Evolutionary conservation across 2,329 filamentous ascomycete genomes (phyloP), one percentile per base, ranked within the genome.

Genomic region (Falciphora oryzae): DNA sequence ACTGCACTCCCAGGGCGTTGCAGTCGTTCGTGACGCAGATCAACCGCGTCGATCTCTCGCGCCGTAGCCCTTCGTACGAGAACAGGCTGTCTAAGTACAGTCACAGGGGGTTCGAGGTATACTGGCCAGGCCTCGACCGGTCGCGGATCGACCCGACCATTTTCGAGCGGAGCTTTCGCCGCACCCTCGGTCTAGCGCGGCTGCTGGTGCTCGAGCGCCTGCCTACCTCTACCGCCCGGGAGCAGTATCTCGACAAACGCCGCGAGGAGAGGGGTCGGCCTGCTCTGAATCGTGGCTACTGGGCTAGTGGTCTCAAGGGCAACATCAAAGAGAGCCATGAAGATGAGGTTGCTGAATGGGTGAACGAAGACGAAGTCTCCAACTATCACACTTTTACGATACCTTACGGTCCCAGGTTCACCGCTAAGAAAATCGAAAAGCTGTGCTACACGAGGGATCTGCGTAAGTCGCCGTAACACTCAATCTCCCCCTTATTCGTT

Each of bases 41-140:
- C 72, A 96, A 96, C 70, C 88, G 88, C 3, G 82, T 96, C 66
- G 92, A 96, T 71, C 81, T 96, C 50, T 88, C 85, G 4, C 85
- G 92, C 27, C 86, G 92, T 57, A 94, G 90, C 25, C 91, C 92
- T 0, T 95, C 91, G 0, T 96, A 96, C 69, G 92, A 96, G 72
- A 96, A 92, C 69, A 87, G 92, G 13, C 81, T 96, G 16, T 91
- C 90, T 22, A 96, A 96, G 74, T 94, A 96, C 74, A 90, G 89
- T 18, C 90, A 90, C 71, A 82, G 92, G 58, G 91, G 91, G 22
- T 96, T 96, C 68, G 92, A 96, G 75, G 85, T 94, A 0, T 89
- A 90, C 73, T 96, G 91, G 87, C 83, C 89, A 1, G 81, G 86
- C 13, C 80, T 96, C 18, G 89, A 95, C 67, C 85, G 92, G 25